Evolutionary conservation across 768 basidiomycete species (phyloP), one percentile per base, ranked within the genome.

Genomic region (Boletus eberwhitei): DNA sequence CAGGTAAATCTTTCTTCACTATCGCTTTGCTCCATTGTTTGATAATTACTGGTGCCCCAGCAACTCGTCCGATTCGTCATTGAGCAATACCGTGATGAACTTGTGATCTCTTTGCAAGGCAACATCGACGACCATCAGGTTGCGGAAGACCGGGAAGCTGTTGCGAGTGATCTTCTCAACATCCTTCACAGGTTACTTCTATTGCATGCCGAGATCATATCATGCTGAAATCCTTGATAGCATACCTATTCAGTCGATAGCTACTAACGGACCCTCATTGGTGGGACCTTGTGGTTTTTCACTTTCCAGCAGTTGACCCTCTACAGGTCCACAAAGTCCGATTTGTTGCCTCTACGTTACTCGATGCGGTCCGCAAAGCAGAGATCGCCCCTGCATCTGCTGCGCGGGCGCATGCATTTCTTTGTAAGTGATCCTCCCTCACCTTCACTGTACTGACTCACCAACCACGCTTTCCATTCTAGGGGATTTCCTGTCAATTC

Each of bases 41-140:
- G 2, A 39, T 58, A 17, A 56, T 17, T 19, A 21, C 22, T 32
- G 14, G 4, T 45, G 13, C n/a, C 8, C 26, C 60, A 95, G 91
- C 93, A 95, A 92, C 81, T 93, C 46, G 91, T 91, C 53, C 89
- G 93, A 52, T 93, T 92, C 62, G 90, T 95, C 58, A 89, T 91
- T 49, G 88, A 94, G 61, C 93, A 93, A 71, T 95, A 95, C 67
- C 86, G 90, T 7, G 88, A 95, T 57, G 91, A 96, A 70, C 80
- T 96, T 24, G 68, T 90, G 46, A 75, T 78, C 58, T 84, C 81
- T 19, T 77, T 89, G 58, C 86, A 84, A 63, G 86, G 84, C 19
- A 78, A 67, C 56, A 71, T 86, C 35, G 81, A 88, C 62, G 86
- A 88, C 56, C 74, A 76, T 53, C 80, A 81, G 60, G 77, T 86